Percentiles rank a stretch among this genome's conserved stretches.
phyloP scores from a whole-genome alignment of 495 filamentous ascomycete genomes.

The Aspergillus homomorphus region DNA sequence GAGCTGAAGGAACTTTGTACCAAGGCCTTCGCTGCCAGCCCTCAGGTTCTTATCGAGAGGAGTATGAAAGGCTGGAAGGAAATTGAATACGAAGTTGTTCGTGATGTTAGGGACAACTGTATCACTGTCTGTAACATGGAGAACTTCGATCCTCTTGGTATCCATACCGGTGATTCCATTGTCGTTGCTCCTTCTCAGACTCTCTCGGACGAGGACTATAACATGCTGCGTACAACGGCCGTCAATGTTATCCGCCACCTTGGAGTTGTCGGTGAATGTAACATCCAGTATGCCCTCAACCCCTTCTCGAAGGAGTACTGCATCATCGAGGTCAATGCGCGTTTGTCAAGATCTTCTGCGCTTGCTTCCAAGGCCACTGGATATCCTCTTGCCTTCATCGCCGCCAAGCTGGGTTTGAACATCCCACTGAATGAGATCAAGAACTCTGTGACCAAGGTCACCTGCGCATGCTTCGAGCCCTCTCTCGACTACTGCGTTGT shows the following conservation, averaged over 20 bases:
- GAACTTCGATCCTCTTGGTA: slow-evolving; percentile 97
- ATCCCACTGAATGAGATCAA: slow-evolving; percentile 96
- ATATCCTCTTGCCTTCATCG: slow-evolving; percentile 94
- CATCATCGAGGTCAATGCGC: slow-evolving; percentile 98
- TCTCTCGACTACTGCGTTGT: slow-evolving; percentile 98
- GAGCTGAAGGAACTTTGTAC: slow-evolving; percentile 88
- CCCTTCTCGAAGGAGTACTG: slow-evolving; percentile 97
- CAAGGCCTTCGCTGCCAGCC: slow-evolving; percentile 90
- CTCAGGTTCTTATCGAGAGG: slow-evolving; percentile 92
- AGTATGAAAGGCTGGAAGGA: slow-evolving; percentile 99
- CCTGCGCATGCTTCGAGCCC: slow-evolving; percentile 98
- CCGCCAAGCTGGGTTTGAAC: slow-evolving; percentile 89
- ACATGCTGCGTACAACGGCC: slow-evolving; percentile 97
- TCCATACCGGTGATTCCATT: slow-evolving; percentile 97
- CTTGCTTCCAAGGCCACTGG: slow-evolving; percentile 97
- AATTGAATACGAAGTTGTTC: slow-evolving; percentile 97
- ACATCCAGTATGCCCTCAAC: slow-evolving; percentile 97
- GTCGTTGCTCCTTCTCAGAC: slow-evolving; percentile 97
- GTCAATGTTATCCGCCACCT: slow-evolving; percentile 98
- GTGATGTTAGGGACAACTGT: slow-evolving; percentile 95
- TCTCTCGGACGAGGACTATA: slow-evolving; percentile 96
- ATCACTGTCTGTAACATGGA: slow-evolving; percentile 99
- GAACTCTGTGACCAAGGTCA: slow-evolving; percentile 94
- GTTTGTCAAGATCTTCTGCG: slow-evolving; percentile 93
- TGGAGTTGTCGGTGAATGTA: slow-evolving; percentile 96